phyloP scores from a whole-genome alignment of 192 early-diverging fungal genomes.

The Backusella parvicylindrica region DNA sequence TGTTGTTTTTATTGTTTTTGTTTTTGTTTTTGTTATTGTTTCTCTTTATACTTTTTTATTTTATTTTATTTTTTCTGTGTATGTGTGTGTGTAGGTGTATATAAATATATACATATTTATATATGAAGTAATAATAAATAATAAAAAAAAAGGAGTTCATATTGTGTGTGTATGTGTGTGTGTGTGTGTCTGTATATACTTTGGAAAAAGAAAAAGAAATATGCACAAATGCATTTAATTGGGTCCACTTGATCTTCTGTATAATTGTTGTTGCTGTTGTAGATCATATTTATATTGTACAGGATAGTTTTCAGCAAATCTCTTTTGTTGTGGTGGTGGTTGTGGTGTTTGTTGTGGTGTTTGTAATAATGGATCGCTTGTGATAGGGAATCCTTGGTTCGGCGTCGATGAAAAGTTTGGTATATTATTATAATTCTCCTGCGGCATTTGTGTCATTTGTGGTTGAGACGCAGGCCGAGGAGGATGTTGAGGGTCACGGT shows the following conservation, averaged over 20 bases:
- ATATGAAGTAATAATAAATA: not conserved
- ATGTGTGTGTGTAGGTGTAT: not conserved
- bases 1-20: not conserved
- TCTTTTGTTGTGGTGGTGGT: not conserved
- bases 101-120: not conserved
- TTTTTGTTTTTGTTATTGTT: not conserved
- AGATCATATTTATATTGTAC: not conserved
- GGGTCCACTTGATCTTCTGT: slow-evolving; percentile 7
- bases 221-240: not conserved
- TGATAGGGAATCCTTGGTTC: not conserved
- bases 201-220: not conserved
- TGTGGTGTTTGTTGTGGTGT: not conserved
- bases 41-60: not conserved
- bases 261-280: not conserved
- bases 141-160: not conserved
- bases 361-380: not conserved
- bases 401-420: not conserved
- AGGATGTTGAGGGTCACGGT: not conserved
- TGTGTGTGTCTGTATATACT: not conserved
- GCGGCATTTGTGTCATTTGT: not conserved
- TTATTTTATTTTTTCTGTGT: not conserved
- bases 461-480: not conserved
- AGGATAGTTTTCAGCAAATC: not conserved
- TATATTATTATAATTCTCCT: not conserved
- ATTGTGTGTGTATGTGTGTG: not conserved